A percentile compares a stretch with the other conserved stretches of the same genome.
These are phyloP conservation scores for Digitaria exilis DNA, from an alignment of 202 grass and related monocot genomes.

Conservation along the genomic window DNA sequence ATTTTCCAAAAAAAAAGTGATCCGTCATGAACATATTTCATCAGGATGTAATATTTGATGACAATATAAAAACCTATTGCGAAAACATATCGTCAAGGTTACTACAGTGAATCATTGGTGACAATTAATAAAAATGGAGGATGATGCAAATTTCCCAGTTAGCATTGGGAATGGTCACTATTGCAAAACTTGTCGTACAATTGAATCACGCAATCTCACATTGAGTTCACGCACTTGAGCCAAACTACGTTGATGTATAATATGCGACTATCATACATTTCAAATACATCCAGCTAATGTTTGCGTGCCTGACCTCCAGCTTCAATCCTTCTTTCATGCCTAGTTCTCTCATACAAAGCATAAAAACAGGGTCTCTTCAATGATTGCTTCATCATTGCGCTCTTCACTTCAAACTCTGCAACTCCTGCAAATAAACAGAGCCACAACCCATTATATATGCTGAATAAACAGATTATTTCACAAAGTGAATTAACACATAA, in stretches of 20 bases:
- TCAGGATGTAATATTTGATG: too few relatives aligned
- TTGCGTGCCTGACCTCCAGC: not conserved
- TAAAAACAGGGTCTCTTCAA: not conserved
- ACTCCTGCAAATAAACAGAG: slow-evolving; percentile 41
- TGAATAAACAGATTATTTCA: not conserved
- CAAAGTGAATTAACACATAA: not conserved
- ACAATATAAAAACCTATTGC: too few relatives aligned
- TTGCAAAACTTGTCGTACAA: slow-evolving; percentile 23
- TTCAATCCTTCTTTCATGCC: not conserved
- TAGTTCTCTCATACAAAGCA: not conserved
- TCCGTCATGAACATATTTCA: too few relatives aligned
- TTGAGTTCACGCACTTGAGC: not conserved
- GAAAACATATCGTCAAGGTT: too few relatives aligned
- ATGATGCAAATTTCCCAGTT: not conserved
- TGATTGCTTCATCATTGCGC: not conserved
- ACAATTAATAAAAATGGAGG: too few relatives aligned
- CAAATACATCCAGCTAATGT: not conserved
- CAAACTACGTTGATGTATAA: slow-evolving; percentile 24
- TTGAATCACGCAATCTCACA: not conserved
- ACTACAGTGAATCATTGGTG: too few relatives aligned
- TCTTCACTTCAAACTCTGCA: not conserved
- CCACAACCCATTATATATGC: not conserved
- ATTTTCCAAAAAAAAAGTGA: too few relatives aligned
- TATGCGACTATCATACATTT: slow-evolving; percentile 25
- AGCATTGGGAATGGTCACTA: not conserved